Percentiles rank a stretch among this genome's conserved stretches.
Conservation (phyloP, 768 basidiomycete species). For the Russula olivacea region DNA sequence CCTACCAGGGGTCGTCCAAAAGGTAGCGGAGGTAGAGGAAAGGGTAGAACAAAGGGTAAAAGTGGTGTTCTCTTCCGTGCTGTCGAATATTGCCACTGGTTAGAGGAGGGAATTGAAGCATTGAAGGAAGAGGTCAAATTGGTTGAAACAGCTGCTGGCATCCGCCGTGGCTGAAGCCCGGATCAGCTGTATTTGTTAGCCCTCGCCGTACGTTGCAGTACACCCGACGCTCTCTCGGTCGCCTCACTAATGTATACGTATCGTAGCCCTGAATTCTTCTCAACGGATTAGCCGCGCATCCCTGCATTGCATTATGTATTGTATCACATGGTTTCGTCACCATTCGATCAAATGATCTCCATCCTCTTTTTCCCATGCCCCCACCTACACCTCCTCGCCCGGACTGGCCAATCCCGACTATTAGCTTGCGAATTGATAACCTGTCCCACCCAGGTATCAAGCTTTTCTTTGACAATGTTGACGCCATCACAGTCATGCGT, state of each 20-base stretch:
- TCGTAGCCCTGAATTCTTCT: background rate
- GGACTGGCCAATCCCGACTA: constrained; percentile 47
- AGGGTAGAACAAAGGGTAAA: constrained; percentile 76
- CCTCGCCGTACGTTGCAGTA: constrained; percentile 4
- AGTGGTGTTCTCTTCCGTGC: constrained; percentile 85
- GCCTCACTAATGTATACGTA: background rate
- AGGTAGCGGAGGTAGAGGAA: constrained; percentile 53
- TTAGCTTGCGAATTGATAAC: constrained; percentile 50
- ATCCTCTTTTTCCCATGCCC: background rate
- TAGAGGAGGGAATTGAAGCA: constrained; percentile 76
- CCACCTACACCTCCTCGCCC: constrained; percentile 21
- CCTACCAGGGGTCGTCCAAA: constrained; percentile 77
- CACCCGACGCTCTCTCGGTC: background rate
- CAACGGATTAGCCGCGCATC: too few relatives aligned
- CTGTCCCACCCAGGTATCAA: constrained; percentile 48
- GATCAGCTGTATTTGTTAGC: background rate
- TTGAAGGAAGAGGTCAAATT: constrained; percentile 61
- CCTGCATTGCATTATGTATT: too few relatives aligned
- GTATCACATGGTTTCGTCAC: background rate
- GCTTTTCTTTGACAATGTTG: constrained; percentile 47
- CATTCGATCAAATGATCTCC: background rate
- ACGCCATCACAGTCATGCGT: constrained; percentile 36
- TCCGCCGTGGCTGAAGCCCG: constrained; percentile 30
- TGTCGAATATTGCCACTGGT: constrained; percentile 77
- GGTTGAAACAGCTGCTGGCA: constrained; percentile 62